Evolutionary conservation across 2,329 filamentous ascomycete genomes (phyloP), one percentile per base, ranked within the genome.

Genomic region (Cladosporium sp.): DNA sequence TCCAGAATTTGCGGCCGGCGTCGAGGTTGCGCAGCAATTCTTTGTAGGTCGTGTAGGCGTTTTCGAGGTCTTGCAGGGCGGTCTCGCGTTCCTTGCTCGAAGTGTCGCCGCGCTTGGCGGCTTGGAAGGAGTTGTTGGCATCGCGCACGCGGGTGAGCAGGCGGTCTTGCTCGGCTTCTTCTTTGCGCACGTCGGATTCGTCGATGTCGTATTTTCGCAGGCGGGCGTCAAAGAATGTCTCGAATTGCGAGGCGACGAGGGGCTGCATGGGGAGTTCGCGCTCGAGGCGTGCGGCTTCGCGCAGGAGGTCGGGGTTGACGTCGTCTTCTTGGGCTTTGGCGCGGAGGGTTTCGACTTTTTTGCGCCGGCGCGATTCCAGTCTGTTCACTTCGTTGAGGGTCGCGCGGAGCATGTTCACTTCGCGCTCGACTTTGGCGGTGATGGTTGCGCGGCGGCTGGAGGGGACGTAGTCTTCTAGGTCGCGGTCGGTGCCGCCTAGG

Each of bases 21-120:
- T 97, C 92, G 2, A 96, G 78, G 64, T 97, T 96, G 57, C 82
- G 88, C 51, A 96, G 83, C 51, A 97, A 89, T 67, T 99, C 92
- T 71, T 96, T 96, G 74, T 97, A 97, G 70, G 92, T 95, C 69
- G 90, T 84, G 66, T 95, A 97, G 1, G 89, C 92, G 56, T 88
- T 90, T 68, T 97, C 92, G 8, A 99, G 75, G 55, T 80, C 83
- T 69, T 99, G 93, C 43, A 99, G 72, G 0, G 89, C 90, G 58
- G 86, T 80, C 66, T 97, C 92, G 12, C 93, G 83, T 64, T 95
- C 90, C 54, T 78, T 80, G 2, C 78, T 80, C 5, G 80, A 82
- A 0, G 78, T 76, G 57, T 89, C 87, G 3, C 84, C 83, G 34
- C 77, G 79, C 47, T 84, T 81, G 57, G 88, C 88, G 17, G 80